These are phyloP conservation scores for Caloboletus inedulis DNA, from an alignment of 1,284 basidiomycete species.

Conservation along the genomic window DNA sequence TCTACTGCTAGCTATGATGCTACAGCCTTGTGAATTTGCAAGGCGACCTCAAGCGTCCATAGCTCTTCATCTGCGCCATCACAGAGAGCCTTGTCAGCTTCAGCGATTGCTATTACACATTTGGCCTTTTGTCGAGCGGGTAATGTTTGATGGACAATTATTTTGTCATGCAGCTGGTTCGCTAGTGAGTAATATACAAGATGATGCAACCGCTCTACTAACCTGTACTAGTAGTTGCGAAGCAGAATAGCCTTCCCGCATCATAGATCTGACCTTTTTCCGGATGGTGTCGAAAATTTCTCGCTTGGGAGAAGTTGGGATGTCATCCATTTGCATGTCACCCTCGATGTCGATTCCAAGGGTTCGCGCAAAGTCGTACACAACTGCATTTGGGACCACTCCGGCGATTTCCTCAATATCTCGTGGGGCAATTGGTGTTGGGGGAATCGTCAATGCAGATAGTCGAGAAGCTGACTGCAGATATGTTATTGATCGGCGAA, in stretches of 20 bases:
- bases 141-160: constrained; percentile 80
- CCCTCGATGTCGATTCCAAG: constrained; percentile 73
- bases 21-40: constrained; percentile 71
- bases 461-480: constrained; percentile 93
- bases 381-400: constrained; percentile 78
- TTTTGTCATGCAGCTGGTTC: constrained; percentile 82
- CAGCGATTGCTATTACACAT: constrained; percentile 85
- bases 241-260: constrained; percentile 90
- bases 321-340: constrained; percentile 50
- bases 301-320: constrained; percentile 30
- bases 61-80: constrained; percentile 99
- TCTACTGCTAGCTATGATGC: constrained; percentile 16
- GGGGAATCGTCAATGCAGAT: constrained; percentile 64
- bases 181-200: constrained; percentile 7
- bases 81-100: constrained; percentile 94
- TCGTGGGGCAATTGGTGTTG: constrained; percentile 65
- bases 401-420: constrained; percentile 98
- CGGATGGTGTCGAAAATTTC: constrained; percentile 70
- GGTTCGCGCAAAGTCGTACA: constrained; percentile 66
- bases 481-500: constrained; percentile 98
- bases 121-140: constrained; percentile 79
- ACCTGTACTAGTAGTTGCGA: constrained; percentile 90
- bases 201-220: constrained; percentile 1
- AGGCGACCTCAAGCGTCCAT: constrained; percentile 86
- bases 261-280: constrained; percentile 70